Percentiles rank a stretch among this genome's conserved stretches.
These are phyloP conservation scores for Leccinum incarnatum DNA, from an alignment of 768 basidiomycete species.

Conservation along the genomic window DNA sequence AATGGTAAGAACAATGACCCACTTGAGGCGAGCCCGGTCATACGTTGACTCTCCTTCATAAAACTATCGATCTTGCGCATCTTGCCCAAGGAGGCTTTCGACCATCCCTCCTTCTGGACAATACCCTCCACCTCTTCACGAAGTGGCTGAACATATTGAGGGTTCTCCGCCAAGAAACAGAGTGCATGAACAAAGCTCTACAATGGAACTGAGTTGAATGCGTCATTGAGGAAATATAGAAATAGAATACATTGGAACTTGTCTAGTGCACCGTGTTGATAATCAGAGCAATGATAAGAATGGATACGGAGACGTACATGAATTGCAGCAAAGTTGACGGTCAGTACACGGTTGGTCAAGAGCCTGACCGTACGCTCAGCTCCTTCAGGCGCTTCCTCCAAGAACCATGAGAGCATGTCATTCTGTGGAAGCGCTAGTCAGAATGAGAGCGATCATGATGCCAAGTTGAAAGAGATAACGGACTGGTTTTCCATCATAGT, in stretches of 20 bases:
- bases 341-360: neutral
- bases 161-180: neutral
- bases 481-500: neutral
- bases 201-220: neutral
- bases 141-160: neutral
- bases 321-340: neutral
- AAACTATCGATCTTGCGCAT: neutral
- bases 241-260: neutral
- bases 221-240: neutral
- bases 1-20: neutral
- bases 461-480: neutral
- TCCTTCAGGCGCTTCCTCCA: neutral
- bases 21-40: neutral
- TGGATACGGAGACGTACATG: conserved; percentile 12
- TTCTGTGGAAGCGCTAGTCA: neutral
- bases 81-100: neutral
- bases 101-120: neutral
- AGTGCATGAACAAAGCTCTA: neutral
- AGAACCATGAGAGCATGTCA: neutral
- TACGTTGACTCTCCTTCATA: neutral
- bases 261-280: neutral
- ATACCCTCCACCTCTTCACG: neutral
- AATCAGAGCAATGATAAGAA: neutral
- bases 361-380: neutral
- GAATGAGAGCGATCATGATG: neutral